phyloP scores from a whole-genome alignment of 2,329 filamentous ascomycete species.

The Ophiostoma sp. region DNA sequence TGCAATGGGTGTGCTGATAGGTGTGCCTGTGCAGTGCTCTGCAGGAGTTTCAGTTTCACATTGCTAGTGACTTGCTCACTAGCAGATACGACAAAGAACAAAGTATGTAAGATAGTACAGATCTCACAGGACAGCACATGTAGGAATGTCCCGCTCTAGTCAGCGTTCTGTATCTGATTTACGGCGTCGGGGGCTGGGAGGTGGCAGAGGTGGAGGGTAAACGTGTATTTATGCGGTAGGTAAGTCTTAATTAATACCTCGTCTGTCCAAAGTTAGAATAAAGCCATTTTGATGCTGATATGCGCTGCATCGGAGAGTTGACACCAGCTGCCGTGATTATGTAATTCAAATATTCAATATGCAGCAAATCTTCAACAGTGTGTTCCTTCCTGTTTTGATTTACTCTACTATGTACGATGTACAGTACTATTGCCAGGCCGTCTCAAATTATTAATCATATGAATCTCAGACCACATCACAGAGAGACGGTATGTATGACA shows the following conservation, averaged over 20 bases:
- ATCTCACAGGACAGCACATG: not conserved
- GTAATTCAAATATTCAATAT: not conserved
- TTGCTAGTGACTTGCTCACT: not conserved
- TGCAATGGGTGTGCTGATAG: not conserved
- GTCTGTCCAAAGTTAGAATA: not conserved
- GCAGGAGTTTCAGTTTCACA: not conserved
- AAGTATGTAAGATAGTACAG: not conserved
- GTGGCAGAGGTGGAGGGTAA: not conserved
- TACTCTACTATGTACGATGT: not conserved
- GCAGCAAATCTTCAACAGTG: not conserved
- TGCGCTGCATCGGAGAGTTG: not conserved
- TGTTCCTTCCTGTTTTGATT: not conserved
- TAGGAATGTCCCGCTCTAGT: not conserved
- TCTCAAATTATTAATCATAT: not conserved
- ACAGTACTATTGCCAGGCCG: not conserved
- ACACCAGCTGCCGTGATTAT: not conserved
- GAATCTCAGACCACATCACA: not conserved
- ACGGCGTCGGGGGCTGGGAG: constrained; percentile 8
- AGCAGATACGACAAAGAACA: not conserved
- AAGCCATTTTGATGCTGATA: not conserved
- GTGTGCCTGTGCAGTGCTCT: not conserved
- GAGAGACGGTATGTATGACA: not conserved
- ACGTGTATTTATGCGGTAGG: not conserved
- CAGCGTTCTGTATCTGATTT: not conserved
- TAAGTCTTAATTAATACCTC: not conserved